These are phyloP conservation scores for Clavispora asparagi DNA, from an alignment of 805 yeast species.

Conservation along the genomic window DNA sequence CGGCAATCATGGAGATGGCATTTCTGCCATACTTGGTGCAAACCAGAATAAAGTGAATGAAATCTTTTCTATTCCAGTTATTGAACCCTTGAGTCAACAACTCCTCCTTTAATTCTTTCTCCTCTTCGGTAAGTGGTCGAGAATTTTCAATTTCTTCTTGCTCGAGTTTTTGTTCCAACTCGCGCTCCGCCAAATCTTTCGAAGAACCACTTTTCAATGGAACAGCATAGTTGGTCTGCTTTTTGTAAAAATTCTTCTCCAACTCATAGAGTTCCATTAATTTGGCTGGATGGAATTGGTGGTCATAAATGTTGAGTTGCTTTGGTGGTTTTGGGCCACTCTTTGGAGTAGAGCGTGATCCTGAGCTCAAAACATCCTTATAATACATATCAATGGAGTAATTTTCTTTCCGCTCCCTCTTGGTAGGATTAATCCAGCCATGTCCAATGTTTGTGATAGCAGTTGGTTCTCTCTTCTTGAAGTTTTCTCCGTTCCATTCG, in stretches of 20 bases:
- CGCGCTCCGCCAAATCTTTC: conserved; percentile 24
- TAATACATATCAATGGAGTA: conserved; percentile 86
- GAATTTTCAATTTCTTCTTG: conserved; percentile 74
- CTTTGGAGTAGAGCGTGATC: conserved; percentile 37
- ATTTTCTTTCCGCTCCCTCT: conserved; percentile 78
- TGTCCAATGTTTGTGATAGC: conserved; percentile 47
- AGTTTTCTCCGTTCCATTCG: conserved; percentile 85
- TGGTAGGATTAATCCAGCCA: conserved; percentile 80
- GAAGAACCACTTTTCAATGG: conserved; percentile 56
- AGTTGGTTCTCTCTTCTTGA: conserved; percentile 52
- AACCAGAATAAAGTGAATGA: conserved; percentile 69
- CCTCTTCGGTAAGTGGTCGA: conserved; percentile 78
- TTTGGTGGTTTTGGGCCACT: conserved; percentile 77
- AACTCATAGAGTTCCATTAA: conserved; percentile 71
- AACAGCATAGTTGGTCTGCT: conserved; percentile 58
- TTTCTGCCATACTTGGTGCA: conserved; percentile 80
- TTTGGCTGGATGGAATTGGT: conserved; percentile 83
- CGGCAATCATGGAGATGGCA: conserved; percentile 61
- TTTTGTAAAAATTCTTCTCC: conserved; percentile 73
- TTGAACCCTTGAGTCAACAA: conserved; percentile 62
- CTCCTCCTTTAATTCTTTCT: conserved; percentile 56
- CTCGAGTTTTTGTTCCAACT: conserved; percentile 48
- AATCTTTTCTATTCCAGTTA: conserved; percentile 86
- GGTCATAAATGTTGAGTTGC: conserved; percentile 77
- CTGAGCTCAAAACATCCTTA: conserved; percentile 72